Base-by-base conservation (phyloP, 2,329 filamentous ascomycete species). In the Juglanconis oblonga region DNA sequence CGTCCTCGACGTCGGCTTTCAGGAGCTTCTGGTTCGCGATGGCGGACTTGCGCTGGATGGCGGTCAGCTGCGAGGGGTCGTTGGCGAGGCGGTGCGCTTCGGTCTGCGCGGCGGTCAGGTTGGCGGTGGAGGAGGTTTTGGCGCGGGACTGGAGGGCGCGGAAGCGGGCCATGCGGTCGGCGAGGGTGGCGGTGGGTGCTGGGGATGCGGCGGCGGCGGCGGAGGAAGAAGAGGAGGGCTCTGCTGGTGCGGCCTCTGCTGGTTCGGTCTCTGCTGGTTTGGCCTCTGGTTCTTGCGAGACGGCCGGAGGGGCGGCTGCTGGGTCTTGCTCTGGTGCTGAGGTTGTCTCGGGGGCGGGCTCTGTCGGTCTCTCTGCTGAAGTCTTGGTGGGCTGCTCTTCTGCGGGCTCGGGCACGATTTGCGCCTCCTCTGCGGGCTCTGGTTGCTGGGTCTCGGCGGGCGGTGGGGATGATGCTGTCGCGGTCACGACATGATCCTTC, bases 11-110 rank as follows among this genome's bases (percentile, higher is more conserved):
- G 69, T 97, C 92, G 4, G 92, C 91, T 78, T 97, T 97, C 48
- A 97, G 83, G 0, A 99, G 85, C 71, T 98, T 99, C 73, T 97
- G 92, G 5, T 89, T 87, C 24, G 95, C 94, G 66, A 95, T 87
- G 58, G 91, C 93, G 69, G 92, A 90, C 70, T 92, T 92, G 64
- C 93, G 90, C 65, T 89, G 87, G n/a, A 98, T 79, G 1, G 90
- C 84, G 1, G 86, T 86, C 52, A 97, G 84, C 63, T 94, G 84
- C 3, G 83, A 84, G 5, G 92, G 90, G 71, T 97, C 92, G 32
- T 87, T 87, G 3, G 89, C 84, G 54, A 92, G 80, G 47, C 92
- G 87, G 70, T 93, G 89, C 14, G 91, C 89, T 77, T 97, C 93
- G 52, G 87, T 87, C 35, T 89, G 89, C 7, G 91, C 92, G 73